Conservation (phyloP, 75 land plant species). For the Larix kaempferi region DNA sequence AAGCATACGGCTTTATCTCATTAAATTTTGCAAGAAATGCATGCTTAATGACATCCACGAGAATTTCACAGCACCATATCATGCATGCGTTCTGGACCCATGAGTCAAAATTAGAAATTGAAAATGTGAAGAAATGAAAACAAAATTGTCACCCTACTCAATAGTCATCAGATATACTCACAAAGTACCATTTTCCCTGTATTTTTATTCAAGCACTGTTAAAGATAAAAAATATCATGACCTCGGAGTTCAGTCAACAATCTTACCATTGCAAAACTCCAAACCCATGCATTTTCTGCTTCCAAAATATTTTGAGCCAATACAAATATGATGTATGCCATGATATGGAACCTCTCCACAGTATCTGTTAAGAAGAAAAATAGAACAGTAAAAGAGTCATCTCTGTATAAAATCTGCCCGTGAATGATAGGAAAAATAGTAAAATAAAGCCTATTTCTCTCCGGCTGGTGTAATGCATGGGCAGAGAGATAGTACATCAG, state of each 20-base stretch:
- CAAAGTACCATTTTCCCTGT: neutral
- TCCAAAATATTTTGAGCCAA: constrained; percentile 90
- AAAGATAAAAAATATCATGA: neutral
- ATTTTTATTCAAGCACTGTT: neutral
- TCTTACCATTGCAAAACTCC: constrained; percentile 69
- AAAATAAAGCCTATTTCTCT: neutral
- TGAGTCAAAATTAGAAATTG: constrained; percentile 3
- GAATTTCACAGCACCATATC: constrained; percentile 83
- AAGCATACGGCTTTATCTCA: constrained; percentile 86
- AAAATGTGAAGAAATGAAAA: neutral
- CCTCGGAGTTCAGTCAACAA: neutral
- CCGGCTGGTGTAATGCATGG: neutral
- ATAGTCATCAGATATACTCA: neutral
- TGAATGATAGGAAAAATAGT: neutral
- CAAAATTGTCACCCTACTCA: neutral
- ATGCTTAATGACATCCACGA: constrained; percentile 89
- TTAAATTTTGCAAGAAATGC: constrained; percentile 98
- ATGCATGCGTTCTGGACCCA: constrained; percentile 73
- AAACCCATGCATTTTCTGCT: constrained; percentile 87
- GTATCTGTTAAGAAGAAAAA: constrained; percentile 57
- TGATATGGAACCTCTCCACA: constrained; percentile 94
- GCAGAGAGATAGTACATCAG: no score
- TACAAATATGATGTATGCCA: constrained; percentile 84
- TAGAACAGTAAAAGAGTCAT: neutral
- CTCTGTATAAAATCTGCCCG: neutral